Evolutionary conservation across 2,329 filamentous ascomycete species (phyloP).

Genomic region (Epichloe uncinata): DNA sequence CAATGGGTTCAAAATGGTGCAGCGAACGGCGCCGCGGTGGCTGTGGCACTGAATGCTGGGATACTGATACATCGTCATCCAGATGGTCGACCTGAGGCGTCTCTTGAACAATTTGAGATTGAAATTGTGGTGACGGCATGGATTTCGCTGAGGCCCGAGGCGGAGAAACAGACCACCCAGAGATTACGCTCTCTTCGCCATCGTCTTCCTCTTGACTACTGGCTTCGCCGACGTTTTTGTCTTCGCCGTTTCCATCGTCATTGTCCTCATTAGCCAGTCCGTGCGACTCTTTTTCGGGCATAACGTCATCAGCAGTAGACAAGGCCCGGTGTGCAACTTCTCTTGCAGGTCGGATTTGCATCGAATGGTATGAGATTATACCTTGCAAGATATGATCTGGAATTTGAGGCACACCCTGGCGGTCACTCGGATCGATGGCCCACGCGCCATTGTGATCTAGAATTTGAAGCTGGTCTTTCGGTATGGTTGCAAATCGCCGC

Average conservation of each 20-base stretch:
- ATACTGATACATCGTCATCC: not conserved
- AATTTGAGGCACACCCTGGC: constrained; percentile 18
- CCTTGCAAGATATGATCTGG: constrained; percentile 23
- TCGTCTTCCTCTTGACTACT: not conserved
- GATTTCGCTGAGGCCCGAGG: not conserved
- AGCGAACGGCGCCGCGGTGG: not conserved
- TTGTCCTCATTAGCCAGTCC: not conserved
- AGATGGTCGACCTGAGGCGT: constrained; percentile 9
- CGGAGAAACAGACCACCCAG: constrained; percentile 13
- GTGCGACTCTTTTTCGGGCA: not conserved
- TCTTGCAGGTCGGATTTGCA: constrained; percentile 1
- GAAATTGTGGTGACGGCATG: not conserved
- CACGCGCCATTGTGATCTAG: constrained; percentile 24
- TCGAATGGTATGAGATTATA: constrained; percentile 13
- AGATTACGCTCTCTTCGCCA: not conserved
- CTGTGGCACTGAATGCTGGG: not conserved
- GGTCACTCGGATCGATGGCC: constrained; percentile 16
- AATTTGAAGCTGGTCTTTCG: constrained; percentile 25
- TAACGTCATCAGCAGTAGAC: not conserved
- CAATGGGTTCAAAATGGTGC: not conserved
- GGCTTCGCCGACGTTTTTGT: not conserved
- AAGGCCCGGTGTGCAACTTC: not conserved
- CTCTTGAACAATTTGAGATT: constrained; percentile 13
- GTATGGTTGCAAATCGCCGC: constrained; percentile 19
- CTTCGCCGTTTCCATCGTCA: not conserved